These are phyloP conservation scores for Fusarium longipes DNA, from an alignment of 2,329 filamentous ascomycete species.

Conservation along the genomic window DNA sequence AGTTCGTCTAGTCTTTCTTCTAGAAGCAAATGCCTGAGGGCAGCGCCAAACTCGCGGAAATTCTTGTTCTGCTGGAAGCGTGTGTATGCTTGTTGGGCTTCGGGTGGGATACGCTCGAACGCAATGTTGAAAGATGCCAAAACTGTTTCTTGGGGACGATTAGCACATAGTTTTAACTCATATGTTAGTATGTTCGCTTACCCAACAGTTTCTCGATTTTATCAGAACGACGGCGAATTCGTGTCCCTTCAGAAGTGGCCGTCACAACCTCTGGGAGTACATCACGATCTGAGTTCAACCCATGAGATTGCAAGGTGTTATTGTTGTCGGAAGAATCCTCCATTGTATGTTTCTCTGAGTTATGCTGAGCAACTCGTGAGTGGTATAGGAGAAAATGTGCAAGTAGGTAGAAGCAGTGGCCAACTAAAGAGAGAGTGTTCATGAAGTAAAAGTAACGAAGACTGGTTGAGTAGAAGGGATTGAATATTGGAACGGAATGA, in stretches of 20 bases:
- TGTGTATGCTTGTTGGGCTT: constrained; percentile 20
- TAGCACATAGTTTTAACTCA: background rate
- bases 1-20: constrained; percentile 35
- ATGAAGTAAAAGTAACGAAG: background rate
- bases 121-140: constrained; percentile 14
- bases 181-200: background rate
- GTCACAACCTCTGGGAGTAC: background rate
- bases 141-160: constrained; percentile 25
- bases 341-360: constrained; percentile 8
- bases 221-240: background rate
- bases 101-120: constrained; percentile 28
- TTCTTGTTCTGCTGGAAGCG: constrained; percentile 16
- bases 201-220: constrained; percentile 19
- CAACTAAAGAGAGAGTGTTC: background rate
- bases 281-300: background rate
- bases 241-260: background rate
- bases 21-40: constrained; percentile 28
- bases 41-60: constrained; percentile 12
- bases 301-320: background rate
- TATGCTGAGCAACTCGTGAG: background rate
- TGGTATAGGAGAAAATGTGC: background rate
- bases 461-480: background rate
- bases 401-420: background rate
- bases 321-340: constrained; percentile 13
- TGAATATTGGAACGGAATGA: constrained; percentile 6